These are phyloP conservation scores for Candida hungchunana DNA, from an alignment of 805 yeast genomes.

Conservation along the genomic window DNA sequence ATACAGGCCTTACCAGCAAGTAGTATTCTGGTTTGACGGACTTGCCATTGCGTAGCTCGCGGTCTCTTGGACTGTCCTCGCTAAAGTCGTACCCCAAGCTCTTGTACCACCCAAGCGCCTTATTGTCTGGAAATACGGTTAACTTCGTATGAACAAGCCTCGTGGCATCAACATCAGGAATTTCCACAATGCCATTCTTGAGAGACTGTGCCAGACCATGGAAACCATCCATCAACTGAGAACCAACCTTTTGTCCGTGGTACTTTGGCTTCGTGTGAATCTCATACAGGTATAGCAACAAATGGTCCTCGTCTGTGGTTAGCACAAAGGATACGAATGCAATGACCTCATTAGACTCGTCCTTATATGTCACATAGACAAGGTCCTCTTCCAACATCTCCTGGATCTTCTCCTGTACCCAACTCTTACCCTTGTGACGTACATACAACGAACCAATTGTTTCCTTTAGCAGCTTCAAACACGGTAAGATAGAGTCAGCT, in stretches of 20 bases:
- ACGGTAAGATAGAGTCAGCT: conserved; percentile 3
- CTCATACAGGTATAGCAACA: conserved; percentile 51
- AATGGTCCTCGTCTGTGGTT: conserved; percentile 35
- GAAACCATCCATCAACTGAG: conserved; percentile 32
- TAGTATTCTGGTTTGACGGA: conserved; percentile 42
- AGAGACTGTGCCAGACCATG: conserved; percentile 29
- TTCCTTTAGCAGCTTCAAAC: conserved; percentile 4
- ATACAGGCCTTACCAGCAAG: conserved; percentile 24
- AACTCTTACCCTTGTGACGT: conserved; percentile 15
- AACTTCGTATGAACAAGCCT: conserved; percentile 26
- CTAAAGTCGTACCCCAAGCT: conserved; percentile 36
- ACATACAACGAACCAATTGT: conserved; percentile 19
- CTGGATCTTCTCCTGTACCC: conserved; percentile 40
- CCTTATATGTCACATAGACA: conserved; percentile 14
- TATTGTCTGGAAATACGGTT: conserved; percentile 49
- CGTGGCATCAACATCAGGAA: conserved; percentile 3
- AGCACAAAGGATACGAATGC: conserved; percentile 46
- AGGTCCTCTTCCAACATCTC: conserved; percentile 31
- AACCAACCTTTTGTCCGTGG: conserved; percentile 38
- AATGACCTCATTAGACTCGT: conserved; percentile 17
- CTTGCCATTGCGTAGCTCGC: conserved; percentile 36
- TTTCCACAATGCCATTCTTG: background rate
- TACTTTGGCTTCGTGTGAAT: conserved; percentile 40
- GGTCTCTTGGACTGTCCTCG: conserved; percentile 42
- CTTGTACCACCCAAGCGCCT: conserved; percentile 42